Conservation (phyloP, 176 grass and related monocot species). For the Coix lacrymajobi region DNA sequence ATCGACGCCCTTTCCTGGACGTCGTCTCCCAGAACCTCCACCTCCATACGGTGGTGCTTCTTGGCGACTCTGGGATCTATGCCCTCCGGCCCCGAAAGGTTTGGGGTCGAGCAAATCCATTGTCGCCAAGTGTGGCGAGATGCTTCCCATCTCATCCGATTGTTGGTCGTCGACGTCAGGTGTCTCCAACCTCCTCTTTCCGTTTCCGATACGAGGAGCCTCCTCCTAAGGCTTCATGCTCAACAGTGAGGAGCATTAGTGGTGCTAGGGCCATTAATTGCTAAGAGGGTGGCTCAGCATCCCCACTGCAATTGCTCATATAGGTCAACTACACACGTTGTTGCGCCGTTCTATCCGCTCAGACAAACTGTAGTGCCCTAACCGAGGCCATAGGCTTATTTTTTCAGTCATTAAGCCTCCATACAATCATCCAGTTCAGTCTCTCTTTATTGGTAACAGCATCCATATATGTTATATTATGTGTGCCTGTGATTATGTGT, state of each 20-base stretch:
- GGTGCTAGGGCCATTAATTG: not conserved
- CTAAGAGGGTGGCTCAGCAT: not conserved
- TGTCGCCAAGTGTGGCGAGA: not conserved
- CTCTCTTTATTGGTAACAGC: too few species aligned
- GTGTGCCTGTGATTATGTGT: not conserved
- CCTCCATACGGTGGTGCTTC: not conserved
- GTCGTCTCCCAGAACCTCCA: not conserved
- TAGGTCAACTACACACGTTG: not conserved
- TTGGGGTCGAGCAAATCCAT: not conserved
- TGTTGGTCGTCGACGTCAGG: not conserved
- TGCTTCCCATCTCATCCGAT: not conserved
- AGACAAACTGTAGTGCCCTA: not conserved
- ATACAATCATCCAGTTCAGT: too few species aligned
- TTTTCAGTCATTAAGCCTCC: not conserved
- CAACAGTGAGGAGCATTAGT: not conserved
- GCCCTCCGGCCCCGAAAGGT: not conserved
- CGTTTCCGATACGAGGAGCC: not conserved
- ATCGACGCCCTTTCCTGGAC: not conserved
- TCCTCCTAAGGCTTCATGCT: not conserved
- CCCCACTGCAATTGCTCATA: not conserved
- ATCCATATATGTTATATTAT: not conserved
- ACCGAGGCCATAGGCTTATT: not conserved
- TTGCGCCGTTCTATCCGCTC: not conserved
- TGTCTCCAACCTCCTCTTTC: not conserved
- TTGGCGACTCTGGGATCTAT: not conserved